These are phyloP conservation scores for Alternaria alternata DNA, from an alignment of 2,329 filamentous ascomycete genomes.

Conservation along the genomic window DNA sequence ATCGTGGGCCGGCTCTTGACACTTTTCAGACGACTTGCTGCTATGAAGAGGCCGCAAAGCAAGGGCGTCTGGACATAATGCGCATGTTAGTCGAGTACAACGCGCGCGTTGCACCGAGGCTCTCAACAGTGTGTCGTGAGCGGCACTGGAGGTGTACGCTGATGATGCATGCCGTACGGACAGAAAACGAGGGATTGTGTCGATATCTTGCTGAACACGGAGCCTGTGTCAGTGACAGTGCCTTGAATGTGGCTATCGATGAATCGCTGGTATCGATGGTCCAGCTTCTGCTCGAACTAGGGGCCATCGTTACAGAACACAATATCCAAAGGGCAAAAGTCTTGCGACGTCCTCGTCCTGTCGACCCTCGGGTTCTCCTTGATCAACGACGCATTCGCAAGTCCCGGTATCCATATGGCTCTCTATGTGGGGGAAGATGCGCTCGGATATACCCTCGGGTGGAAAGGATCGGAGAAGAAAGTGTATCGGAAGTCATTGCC, in stretches of 20 bases:
- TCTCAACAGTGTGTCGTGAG: neutral
- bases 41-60: neutral
- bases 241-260: neutral
- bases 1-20: constrained; percentile 3
- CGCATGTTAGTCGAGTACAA: constrained; percentile 11
- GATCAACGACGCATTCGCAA: neutral
- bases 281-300: neutral
- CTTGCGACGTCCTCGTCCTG: neutral
- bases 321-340: neutral
- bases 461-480: too few species aligned
- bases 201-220: constrained; percentile 1
- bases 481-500: neutral
- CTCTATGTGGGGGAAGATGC: neutral
- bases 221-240: neutral
- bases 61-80: constrained; percentile 13
- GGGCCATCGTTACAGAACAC: neutral
- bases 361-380: neutral
- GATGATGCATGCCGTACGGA: neutral
- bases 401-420: neutral
- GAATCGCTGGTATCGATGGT: neutral
- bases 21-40: neutral
- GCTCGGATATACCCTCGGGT: too few species aligned
- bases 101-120: neutral
- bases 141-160: neutral
- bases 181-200: neutral